Percentiles rank a stretch among this genome's conserved stretches.
Conservation (phyloP, 2,329 filamentous ascomycete genomes). For the Fusarium haematococcum region DNA sequence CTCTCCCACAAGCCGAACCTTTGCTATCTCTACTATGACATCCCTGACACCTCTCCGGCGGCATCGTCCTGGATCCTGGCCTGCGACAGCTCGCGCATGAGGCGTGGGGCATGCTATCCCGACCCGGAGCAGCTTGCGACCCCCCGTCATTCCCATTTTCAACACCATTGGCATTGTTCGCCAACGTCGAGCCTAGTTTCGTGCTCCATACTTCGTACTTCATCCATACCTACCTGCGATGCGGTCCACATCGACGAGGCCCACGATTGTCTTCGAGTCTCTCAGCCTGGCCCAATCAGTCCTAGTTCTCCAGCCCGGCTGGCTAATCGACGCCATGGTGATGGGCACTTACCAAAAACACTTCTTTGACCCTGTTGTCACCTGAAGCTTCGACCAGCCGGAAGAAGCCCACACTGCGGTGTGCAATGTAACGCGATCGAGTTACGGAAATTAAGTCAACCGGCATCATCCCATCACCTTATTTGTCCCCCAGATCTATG, state of each 20-base stretch:
- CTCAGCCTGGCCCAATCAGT: slow-evolving; percentile 12
- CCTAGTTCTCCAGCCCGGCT: background rate
- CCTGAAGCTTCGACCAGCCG: slow-evolving; percentile 23
- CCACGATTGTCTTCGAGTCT: slow-evolving; percentile 15
- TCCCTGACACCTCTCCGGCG: slow-evolving; percentile 23
- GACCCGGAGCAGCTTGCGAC: slow-evolving; percentile 40
- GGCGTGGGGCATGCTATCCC: slow-evolving; percentile 38
- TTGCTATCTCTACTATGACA: background rate
- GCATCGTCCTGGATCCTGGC: slow-evolving; percentile 19
- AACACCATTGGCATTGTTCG: slow-evolving; percentile 31
- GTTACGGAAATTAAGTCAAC: slow-evolving; percentile 34
- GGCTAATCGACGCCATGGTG: slow-evolving; percentile 14
- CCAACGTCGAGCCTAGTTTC: slow-evolving; percentile 22
- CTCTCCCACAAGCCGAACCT: slow-evolving; percentile 25
- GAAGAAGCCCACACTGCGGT: slow-evolving; percentile 11
- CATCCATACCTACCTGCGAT: slow-evolving; percentile 1
- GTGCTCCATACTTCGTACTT: slow-evolving; percentile 23
- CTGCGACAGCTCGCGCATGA: slow-evolving; percentile 38
- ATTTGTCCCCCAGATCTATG: slow-evolving; percentile 31
- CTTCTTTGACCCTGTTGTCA: slow-evolving; percentile 15
- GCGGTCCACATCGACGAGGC: slow-evolving; percentile 18
- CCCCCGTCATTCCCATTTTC: slow-evolving; percentile 25
- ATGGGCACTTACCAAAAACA: slow-evolving; percentile 7
- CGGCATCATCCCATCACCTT: slow-evolving; percentile 29
- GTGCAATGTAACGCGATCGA: slow-evolving; percentile 40